These are phyloP conservation scores for Apiospora koreana DNA, from an alignment of 2,329 filamentous ascomycete species.

Conservation along the genomic window DNA sequence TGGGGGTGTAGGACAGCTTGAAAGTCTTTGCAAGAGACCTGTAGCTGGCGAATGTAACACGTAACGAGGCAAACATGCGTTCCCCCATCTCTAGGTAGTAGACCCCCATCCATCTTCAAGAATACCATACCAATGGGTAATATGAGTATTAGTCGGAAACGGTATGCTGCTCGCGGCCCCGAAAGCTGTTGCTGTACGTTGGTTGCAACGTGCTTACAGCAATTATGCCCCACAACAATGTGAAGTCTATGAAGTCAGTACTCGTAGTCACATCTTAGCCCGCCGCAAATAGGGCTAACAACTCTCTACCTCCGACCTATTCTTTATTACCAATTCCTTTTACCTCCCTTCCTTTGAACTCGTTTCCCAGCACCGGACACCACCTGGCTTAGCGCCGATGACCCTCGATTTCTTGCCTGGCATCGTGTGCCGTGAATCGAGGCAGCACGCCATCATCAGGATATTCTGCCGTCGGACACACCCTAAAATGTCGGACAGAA, in stretches of 20 bases:
- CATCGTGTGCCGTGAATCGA: background rate
- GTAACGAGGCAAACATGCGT: background rate
- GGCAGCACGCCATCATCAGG: background rate
- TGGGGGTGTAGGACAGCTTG: background rate
- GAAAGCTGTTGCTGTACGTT: background rate
- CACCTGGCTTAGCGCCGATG: background rate
- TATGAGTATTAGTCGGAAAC: background rate
- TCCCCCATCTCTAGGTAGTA: background rate
- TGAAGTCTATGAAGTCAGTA: constrained; percentile 8
- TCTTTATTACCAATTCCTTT: background rate
- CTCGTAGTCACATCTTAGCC: background rate
- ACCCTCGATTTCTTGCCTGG: background rate
- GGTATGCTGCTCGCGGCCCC: background rate
- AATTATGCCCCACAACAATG: background rate
- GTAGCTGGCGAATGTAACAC: background rate
- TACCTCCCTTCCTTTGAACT: background rate
- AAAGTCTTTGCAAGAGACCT: background rate
- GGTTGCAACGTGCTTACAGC: background rate
- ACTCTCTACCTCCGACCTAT: background rate
- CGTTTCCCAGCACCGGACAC: background rate
- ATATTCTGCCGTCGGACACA: background rate
- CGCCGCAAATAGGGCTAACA: background rate
- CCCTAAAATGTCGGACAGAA: background rate
- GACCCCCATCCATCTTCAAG: background rate
- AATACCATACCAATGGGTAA: background rate